Percentiles rank a stretch among this genome's conserved stretches.
phyloP scores from a whole-genome alignment of 495 filamentous ascomycete genomes.

The Hypoxylon crocopeplum region DNA sequence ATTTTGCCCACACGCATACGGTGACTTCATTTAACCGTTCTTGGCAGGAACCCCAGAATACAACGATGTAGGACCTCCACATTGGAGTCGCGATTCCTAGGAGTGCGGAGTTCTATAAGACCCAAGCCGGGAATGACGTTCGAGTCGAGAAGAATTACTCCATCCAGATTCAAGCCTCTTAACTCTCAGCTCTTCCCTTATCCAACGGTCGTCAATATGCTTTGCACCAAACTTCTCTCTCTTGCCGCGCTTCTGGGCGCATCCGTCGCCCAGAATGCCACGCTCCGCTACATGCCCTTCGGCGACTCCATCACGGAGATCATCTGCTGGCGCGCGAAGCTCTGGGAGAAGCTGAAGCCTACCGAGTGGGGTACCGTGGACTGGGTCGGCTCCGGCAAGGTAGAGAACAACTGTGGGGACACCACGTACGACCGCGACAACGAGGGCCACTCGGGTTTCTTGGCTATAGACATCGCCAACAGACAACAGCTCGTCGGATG shows the following conservation, averaged over 20 bases:
- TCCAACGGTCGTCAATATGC: slow-evolving; percentile 16
- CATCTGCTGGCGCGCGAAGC: slow-evolving; percentile 55
- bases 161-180: background rate
- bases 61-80: background rate
- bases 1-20: background rate
- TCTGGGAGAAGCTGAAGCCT: slow-evolving; percentile 54
- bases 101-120: slow-evolving; percentile 17
- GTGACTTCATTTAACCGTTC: slow-evolving; percentile 29
- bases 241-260: slow-evolving; percentile 32
- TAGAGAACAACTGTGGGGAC: slow-evolving; percentile 48
- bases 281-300: slow-evolving; percentile 55
- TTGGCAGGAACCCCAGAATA: slow-evolving; percentile 1
- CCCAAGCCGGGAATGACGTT: background rate
- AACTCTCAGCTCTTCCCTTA: background rate
- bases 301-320: slow-evolving; percentile 61
- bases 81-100: background rate
- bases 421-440: slow-evolving; percentile 55
- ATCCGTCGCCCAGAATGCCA: slow-evolving; percentile 38
- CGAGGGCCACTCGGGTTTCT: slow-evolving; percentile 62
- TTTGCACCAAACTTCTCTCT: slow-evolving; percentile 33
- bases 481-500: slow-evolving; percentile 56
- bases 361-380: slow-evolving; percentile 51
- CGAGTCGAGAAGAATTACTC: background rate
- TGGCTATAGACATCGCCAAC: slow-evolving; percentile 57
- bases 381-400: slow-evolving; percentile 54